These are phyloP conservation scores for Sclerotinia subarctica DNA, from an alignment of 2,329 filamentous ascomycete genomes.

Conservation along the genomic window DNA sequence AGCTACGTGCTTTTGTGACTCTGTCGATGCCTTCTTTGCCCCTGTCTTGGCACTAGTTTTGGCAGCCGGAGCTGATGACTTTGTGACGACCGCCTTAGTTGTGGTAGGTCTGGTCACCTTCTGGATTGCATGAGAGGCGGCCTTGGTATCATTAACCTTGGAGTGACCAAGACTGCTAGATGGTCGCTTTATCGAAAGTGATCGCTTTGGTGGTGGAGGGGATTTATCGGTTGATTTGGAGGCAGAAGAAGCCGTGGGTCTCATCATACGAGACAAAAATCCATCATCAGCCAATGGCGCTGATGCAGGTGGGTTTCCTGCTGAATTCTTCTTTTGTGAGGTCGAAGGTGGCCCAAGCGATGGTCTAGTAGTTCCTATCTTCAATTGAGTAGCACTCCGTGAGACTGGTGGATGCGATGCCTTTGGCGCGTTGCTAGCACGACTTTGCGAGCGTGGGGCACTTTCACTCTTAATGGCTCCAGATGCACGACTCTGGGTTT, in stretches of 20 bases:
- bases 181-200: conserved; percentile 32
- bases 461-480: conserved; percentile 39
- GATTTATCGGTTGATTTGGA: conserved; percentile 65
- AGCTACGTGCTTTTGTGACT: conserved; percentile 23
- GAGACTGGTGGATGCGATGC: conserved; percentile 20
- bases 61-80: conserved; percentile 13
- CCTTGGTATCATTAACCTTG: conserved; percentile 27
- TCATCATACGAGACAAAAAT: conserved; percentile 79
- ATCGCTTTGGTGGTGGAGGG: conserved; percentile 42
- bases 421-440: conserved; percentile 23
- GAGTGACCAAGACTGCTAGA: conserved; percentile 32
- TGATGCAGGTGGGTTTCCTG: conserved; percentile 51
- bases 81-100: conserved; percentile 17
- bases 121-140: conserved; percentile 18
- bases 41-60: conserved; percentile 19
- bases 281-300: conserved; percentile 59
- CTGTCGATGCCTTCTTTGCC: conserved; percentile 25
- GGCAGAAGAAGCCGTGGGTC: conserved; percentile 67
- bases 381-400: conserved; percentile 34
- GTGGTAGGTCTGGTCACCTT: conserved; percentile 19
- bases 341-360: conserved; percentile 53
- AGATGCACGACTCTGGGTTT: conserved; percentile 45
- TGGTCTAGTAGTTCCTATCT: conserved; percentile 30
- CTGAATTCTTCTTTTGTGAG: conserved; percentile 49
- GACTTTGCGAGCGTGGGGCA: conserved; percentile 38